Conservation (phyloP, 805 yeast genomes). For the Yamadazyma takamatsuzukensis region DNA sequence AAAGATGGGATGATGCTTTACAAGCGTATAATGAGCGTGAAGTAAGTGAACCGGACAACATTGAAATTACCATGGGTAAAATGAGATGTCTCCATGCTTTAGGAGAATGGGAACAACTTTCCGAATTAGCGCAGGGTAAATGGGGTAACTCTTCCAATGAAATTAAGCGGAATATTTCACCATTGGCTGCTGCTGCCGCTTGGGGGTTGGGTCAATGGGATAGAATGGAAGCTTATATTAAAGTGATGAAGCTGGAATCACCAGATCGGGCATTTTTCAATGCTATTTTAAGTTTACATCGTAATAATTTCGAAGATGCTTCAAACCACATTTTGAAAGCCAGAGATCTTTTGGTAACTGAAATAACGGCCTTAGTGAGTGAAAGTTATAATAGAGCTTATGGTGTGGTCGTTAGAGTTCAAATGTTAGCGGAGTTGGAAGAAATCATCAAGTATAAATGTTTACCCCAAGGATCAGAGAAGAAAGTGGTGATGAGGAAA, state of each 20-base stretch:
- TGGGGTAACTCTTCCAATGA: constrained; percentile 78
- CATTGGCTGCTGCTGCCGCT: constrained; percentile 97
- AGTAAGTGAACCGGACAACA: constrained; percentile 56
- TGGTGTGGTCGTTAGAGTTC: constrained; percentile 93
- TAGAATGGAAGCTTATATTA: constrained; percentile 84
- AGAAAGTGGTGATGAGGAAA: constrained; percentile 70
- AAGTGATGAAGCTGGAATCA: constrained; percentile 85
- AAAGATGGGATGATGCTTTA: constrained; percentile 97
- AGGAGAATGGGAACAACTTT: constrained; percentile 97
- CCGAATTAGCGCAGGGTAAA: constrained; percentile 78
- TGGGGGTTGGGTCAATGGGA: constrained; percentile 99
- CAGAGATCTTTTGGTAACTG: constrained; percentile 85
- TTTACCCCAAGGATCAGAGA: constrained; percentile 78
- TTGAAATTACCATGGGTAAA: constrained; percentile 93
- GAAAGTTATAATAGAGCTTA: constrained; percentile 97
- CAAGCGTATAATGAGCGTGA: constrained; percentile 84
- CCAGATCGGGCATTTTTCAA: constrained; percentile 95
- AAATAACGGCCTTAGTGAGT: constrained; percentile 88
- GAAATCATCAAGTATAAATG: constrained; percentile 89
- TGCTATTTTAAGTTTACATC: constrained; percentile 81
- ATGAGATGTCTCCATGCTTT: constrained; percentile 97
- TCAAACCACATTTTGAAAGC: constrained; percentile 75
- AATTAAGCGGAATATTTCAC: constrained; percentile 80
- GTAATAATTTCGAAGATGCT: constrained; percentile 83
- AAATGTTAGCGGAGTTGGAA: constrained; percentile 94